phyloP scores from a whole-genome alignment of 2,329 filamentous ascomycete genomes.

The Fusarium hainanense region DNA sequence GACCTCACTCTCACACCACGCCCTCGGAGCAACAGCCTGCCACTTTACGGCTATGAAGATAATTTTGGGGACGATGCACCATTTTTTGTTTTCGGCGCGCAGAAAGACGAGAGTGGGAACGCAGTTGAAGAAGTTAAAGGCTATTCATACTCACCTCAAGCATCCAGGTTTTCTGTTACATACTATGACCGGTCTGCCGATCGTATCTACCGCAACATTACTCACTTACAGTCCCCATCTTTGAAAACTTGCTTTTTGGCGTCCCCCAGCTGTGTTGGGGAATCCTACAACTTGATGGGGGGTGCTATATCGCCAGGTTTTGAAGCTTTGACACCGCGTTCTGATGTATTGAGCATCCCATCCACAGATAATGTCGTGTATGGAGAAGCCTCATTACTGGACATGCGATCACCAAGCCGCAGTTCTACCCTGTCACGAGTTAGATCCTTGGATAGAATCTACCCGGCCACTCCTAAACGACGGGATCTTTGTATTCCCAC shows the following conservation, averaged over 20 bases:
- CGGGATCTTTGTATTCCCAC: constrained; percentile 48
- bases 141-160: constrained; percentile 26
- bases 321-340: constrained; percentile 48
- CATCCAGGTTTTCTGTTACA: constrained; percentile 47
- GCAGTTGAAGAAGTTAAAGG: constrained; percentile 27
- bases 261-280: constrained; percentile 51
- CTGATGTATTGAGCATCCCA: constrained; percentile 50
- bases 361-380: constrained; percentile 53
- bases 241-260: constrained; percentile 26
- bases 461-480: constrained; percentile 46
- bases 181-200: constrained; percentile 45
- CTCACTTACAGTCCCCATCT: constrained; percentile 38
- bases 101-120: constrained; percentile 42
- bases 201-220: constrained; percentile 37
- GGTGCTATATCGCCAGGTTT: constrained; percentile 34
- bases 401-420: constrained; percentile 48
- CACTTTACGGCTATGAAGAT: constrained; percentile 58
- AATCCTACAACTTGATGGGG: constrained; percentile 45
- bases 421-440: constrained; percentile 46
- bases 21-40: constrained; percentile 62
- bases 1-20: constrained; percentile 56
- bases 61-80: constrained; percentile 58
- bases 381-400: constrained; percentile 55
- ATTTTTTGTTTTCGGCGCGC: constrained; percentile 61
- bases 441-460: constrained; percentile 54